These are phyloP conservation scores for Debaryomyces maramus DNA, from an alignment of 805 yeast species.

Conservation along the genomic window DNA sequence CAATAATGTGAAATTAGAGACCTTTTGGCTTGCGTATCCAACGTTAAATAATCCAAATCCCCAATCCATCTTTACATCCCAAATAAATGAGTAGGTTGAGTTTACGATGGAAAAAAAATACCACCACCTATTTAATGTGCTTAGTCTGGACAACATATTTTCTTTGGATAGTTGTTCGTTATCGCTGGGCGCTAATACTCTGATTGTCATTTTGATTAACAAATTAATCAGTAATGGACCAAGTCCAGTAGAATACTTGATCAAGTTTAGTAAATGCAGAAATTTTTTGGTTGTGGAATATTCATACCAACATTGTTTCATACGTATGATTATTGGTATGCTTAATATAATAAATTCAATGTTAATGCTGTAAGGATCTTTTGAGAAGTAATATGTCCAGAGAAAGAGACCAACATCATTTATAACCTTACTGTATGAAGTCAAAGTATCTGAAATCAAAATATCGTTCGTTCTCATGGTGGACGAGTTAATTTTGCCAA, in stretches of 20 bases:
- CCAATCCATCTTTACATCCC: constrained; percentile 96
- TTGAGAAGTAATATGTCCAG: constrained; percentile 42
- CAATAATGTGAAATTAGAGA: constrained; percentile 10
- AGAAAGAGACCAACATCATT: constrained; percentile 66
- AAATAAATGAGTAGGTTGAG: constrained; percentile 74
- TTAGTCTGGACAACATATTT: constrained; percentile 15
- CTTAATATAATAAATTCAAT: constrained; percentile 34
- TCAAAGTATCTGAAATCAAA: constrained; percentile 76
- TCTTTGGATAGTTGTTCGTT: constrained; percentile 12
- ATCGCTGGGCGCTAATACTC: constrained; percentile 6
- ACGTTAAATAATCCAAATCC: constrained; percentile 54
- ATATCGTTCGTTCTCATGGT: constrained; percentile 75
- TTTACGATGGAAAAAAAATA: constrained; percentile 51
- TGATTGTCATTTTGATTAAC: constrained; percentile 19
- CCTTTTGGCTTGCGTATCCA: constrained; percentile 15
- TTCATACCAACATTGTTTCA: constrained; percentile 80
- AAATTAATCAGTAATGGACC: constrained; percentile 34
- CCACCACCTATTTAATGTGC: constrained; percentile 41
- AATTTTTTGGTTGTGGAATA: constrained; percentile 49
- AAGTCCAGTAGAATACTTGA: constrained; percentile 70
- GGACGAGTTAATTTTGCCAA: constrained; percentile 58
- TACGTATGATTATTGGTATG: constrained; percentile 72
- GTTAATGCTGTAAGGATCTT: constrained; percentile 25
- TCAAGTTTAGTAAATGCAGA: constrained; percentile 65
- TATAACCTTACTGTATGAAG: constrained; percentile 75